Base-by-base conservation (phyloP, 2,329 filamentous ascomycete species). In the Cladosporium sp. region DNA sequence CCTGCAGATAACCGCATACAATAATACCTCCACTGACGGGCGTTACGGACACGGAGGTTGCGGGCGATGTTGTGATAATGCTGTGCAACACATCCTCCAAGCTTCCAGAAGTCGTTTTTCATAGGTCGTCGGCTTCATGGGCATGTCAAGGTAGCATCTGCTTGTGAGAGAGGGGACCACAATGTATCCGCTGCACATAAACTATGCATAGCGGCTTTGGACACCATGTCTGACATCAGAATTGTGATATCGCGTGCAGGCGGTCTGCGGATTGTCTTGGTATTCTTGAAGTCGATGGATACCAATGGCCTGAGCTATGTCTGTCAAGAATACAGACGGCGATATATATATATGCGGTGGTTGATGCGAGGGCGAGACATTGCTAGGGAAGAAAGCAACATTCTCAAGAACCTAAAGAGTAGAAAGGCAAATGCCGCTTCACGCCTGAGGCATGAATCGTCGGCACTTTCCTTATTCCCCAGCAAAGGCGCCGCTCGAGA, bases 21-120 rank as follows among this genome's bases (percentile, higher is more conserved):
- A 48, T 28, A 60, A 25, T n/a, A 49, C n/a, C n/a, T n/a, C n/a
- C n/a, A n/a, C 54, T 56, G 53, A 56, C 53, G 53, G 8, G 53
- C 48, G 30, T 56, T 18, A 21, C 21, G 30, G 11, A 57, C 51
- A 30, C 51, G 51, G 51, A 32, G 7, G 28, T 13, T 13, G 51
- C 18, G n/a, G 39, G 21, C 18, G 28, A 49, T 23, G 28, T 28
- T 21, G 51, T 54, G 26, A 21, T 32, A 5, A 21, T 32, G 51
- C 51, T 21, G 60, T 63, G 49, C 32, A 46, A 63, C 60, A 32
- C 48, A 21, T 46, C 25, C 60, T 21, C n/a, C 46, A 32, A 61
- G 58, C 58, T 61, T 61, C 43, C 46, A 61, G 58, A 61, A 61
- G 58, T n/a, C 30, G 58, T 30, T 18, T 21, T 46, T 14, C 10